Conservation (phyloP, 208 protist species). For the Leishmania amazonensis region DNA sequence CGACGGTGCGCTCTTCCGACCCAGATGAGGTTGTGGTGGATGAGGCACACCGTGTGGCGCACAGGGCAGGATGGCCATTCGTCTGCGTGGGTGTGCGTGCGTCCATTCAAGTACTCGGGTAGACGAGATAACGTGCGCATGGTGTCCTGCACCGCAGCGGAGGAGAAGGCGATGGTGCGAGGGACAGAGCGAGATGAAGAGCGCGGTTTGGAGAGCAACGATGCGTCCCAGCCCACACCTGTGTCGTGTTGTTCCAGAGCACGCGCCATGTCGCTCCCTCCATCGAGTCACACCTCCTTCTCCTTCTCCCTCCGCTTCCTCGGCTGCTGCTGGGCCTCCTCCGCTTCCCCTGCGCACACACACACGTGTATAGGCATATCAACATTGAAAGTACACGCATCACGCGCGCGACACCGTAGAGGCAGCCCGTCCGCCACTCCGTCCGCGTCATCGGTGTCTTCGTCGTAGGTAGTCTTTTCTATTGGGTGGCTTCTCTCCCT, state of each 20-base stretch:
- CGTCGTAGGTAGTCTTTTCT: not conserved
- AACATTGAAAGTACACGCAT: not conserved
- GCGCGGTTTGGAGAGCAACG: not conserved
- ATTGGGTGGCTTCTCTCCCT: not conserved
- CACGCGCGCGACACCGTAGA: not conserved
- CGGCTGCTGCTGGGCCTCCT: not conserved
- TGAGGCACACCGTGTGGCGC: not conserved
- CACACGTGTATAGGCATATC: not conserved
- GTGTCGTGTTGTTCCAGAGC: not conserved
- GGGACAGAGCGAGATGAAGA: not conserved
- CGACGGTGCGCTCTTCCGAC: not conserved
- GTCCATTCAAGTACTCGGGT: not conserved
- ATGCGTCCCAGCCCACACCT: not conserved
- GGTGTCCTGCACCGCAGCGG: not conserved
- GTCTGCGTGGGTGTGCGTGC: not conserved
- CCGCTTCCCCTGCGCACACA: not conserved
- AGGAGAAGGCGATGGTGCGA: not conserved
- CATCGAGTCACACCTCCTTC: not conserved
- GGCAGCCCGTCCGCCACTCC: not conserved
- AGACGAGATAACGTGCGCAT: not conserved
- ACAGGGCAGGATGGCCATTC: not conserved
- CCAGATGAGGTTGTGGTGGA: not conserved
- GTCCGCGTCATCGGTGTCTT: not conserved
- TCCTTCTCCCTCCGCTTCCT: not conserved
- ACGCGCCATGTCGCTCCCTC: not conserved